These are phyloP conservation scores for Yamadazyma diddensiae DNA, from an alignment of 1,139 yeast species.

Conservation along the genomic window DNA sequence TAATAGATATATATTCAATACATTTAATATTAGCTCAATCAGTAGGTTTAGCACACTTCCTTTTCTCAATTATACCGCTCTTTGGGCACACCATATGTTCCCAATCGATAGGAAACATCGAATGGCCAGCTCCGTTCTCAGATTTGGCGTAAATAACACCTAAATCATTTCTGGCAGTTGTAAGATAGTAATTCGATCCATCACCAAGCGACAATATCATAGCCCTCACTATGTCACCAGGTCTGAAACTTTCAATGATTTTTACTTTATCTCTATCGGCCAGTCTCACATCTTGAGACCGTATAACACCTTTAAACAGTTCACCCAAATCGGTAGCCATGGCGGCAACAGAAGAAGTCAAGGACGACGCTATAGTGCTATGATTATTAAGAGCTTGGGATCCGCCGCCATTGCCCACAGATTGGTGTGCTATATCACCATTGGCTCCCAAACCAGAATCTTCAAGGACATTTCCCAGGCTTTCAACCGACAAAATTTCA, in stretches of 20 bases:
- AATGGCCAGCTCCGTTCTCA: constrained; percentile 66
- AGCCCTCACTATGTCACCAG: constrained; percentile 90
- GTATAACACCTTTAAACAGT: constrained; percentile 82
- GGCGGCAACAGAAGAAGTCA: constrained; percentile 31
- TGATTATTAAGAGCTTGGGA: constrained; percentile 42
- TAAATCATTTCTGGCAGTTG: constrained; percentile 86
- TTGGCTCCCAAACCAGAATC: constrained; percentile 70
- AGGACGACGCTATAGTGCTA: constrained; percentile 46
- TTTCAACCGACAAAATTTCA: constrained; percentile 80
- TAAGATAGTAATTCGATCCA: constrained; percentile 83
- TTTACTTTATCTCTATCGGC: constrained; percentile 89
- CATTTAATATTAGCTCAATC: constrained; percentile 16
- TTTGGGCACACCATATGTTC: constrained; percentile 81
- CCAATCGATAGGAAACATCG: constrained; percentile 94
- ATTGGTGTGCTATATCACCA: constrained; percentile 45
- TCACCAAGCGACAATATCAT: constrained; percentile 84
- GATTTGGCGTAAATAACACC: constrained; percentile 90
- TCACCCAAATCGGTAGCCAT: constrained; percentile 75
- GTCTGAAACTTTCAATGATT: constrained; percentile 73
- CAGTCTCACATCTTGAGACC: constrained; percentile 85
- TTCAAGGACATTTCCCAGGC: constrained; percentile 51
- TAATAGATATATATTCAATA: neutral
- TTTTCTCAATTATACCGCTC: constrained; percentile 70
- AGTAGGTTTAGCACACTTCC: constrained; percentile 92
- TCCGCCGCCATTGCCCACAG: constrained; percentile 52